Base-by-base conservation (phyloP, 2,329 filamentous ascomycete genomes). In the Erysiphe neolycopersici region DNA sequence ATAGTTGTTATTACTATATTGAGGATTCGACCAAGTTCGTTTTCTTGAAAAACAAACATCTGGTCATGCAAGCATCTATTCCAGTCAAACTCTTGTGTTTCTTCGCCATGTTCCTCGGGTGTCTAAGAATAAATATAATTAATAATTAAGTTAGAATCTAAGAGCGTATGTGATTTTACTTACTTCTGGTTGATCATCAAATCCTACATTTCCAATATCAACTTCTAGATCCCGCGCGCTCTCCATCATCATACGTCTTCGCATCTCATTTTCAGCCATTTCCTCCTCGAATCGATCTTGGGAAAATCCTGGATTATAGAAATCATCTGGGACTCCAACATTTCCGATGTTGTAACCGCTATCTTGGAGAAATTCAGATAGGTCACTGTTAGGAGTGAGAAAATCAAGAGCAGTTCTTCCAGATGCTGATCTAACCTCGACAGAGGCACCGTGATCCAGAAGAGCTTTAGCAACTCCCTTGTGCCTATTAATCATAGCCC, bases 31-130 rank as follows among this genome's bases (percentile, higher is more conserved):
- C 87, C 79, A 43, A 98, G 69, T 56, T 98, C 87, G 56, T 73
- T 78, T 52, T 95, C 87, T 59, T 98, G 89, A 58, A 98, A 98
- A 33, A 98, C 89, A 58, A 98, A 98, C 89, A 98, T 98, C 59
- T 98, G 89, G 58, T 98, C 89, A 57, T 94, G 83, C 41, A 93
- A 66, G 59, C 89, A 98, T 52, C 80, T 71, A 49, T 79, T 79
- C 89, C 89, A 98, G 47, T 94, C 79, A 54, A 98, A 98, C 49
- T 95, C 89, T 54, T 91, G 85, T 45, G 76, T 73, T 53, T 91
- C 83, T 53, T 91, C 83, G 51, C 83, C 79, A 17, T 84, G 69
- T 44, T 94, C 85, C 47, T 87, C 83, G 14, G 70, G 66, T 16
- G 73, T 66, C 71, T 77, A 46, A 26, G 41, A 37, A 30, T 18